Conservation (phyloP, 2,329 filamentous ascomycete species). For the Fusarium floridanum region DNA sequence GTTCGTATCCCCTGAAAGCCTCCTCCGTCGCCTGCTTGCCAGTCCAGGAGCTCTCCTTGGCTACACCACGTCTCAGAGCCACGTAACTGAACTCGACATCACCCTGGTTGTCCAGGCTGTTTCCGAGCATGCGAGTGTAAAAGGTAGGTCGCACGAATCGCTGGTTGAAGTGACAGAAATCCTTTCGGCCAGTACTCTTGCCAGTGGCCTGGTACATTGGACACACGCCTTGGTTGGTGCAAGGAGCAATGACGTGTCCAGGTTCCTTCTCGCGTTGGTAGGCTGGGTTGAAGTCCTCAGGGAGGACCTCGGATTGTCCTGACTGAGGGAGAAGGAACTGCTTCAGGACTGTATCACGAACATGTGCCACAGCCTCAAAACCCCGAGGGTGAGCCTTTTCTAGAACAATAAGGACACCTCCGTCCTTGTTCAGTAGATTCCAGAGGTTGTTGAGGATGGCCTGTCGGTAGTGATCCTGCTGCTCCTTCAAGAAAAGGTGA, state of each 20-base stretch:
- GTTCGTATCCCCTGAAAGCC: slow-evolving; percentile 81
- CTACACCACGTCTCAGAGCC: slow-evolving; percentile 81
- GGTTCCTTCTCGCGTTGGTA: slow-evolving; percentile 63
- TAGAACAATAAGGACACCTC: slow-evolving; percentile 86
- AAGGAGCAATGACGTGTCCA: slow-evolving; percentile 78
- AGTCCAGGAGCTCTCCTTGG: slow-evolving; percentile 53
- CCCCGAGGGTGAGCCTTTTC: slow-evolving; percentile 94
- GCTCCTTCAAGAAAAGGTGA: slow-evolving; percentile 81
- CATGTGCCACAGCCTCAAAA: slow-evolving; percentile 91
- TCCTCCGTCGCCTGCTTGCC: slow-evolving; percentile 69
- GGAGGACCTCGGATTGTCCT: slow-evolving; percentile 50
- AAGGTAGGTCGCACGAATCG: slow-evolving; percentile 88
- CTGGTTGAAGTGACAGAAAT: slow-evolving; percentile 92
- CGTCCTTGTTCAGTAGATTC: slow-evolving; percentile 84
- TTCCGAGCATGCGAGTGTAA: slow-evolving; percentile 80
- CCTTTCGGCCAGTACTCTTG: slow-evolving; percentile 79
- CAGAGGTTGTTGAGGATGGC: slow-evolving; percentile 89
- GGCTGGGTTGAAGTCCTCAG: slow-evolving; percentile 57
- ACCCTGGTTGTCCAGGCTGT: slow-evolving; percentile 82
- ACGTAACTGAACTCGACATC: slow-evolving; percentile 93
- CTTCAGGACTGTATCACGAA: slow-evolving; percentile 82
- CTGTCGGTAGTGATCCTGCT: slow-evolving; percentile 82
- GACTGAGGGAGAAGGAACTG: slow-evolving; percentile 73
- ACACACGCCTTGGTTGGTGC: slow-evolving; percentile 89
- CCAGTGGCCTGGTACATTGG: slow-evolving; percentile 88